Evolutionary conservation across 2,329 filamentous ascomycete species (phyloP), one percentile per base, ranked within the genome.

Genomic region (Epichloe amarillans): DNA sequence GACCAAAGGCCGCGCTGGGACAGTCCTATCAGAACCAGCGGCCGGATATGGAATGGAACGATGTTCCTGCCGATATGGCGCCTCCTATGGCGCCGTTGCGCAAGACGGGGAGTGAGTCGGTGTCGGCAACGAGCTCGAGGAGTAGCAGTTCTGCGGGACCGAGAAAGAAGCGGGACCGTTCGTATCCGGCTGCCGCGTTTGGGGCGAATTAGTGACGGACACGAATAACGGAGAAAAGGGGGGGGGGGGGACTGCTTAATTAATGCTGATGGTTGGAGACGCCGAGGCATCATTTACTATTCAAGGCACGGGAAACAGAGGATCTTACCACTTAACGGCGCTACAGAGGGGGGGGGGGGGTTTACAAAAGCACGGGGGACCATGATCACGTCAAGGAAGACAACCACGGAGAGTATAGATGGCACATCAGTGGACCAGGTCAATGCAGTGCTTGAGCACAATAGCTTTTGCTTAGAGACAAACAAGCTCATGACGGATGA

Each of bases 31-130:
- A 83, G 62, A 82, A 77, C 52, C 64, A 69, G 56, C 71, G 79
- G 6, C 75, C 80, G 3, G 74, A 77, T 19, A 77, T 66, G 33
- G 80, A 83, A 60, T 84, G 80, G 80, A 84, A 84, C 64, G 80
- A 84, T 60, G 59, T 84, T 10, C 80, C 80, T 0, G 69, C 71
- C 10, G 80, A 83, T 48, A 81, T 83, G 76, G 63, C 74, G 11
- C 60, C 64, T 19, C 52, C 62, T 3, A 56, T 64, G 39, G 60
- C 61, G n/a, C 59, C 50, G 10, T 61, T 58, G 49, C 58, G 59
- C 42, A 64, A 52, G 49, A 58, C 49, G 36, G 55, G 56, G 17
- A 64, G 65, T 39, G 64, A 66, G 42, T 54, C 62, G 2, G 61
- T 55, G 0, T 74, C 72, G 3, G 64, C 64, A 19, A 63, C 72